These are phyloP conservation scores for Cardamine chenopodiifolia DNA, from an alignment of 345 rosid genomes.

Conservation along the genomic window DNA sequence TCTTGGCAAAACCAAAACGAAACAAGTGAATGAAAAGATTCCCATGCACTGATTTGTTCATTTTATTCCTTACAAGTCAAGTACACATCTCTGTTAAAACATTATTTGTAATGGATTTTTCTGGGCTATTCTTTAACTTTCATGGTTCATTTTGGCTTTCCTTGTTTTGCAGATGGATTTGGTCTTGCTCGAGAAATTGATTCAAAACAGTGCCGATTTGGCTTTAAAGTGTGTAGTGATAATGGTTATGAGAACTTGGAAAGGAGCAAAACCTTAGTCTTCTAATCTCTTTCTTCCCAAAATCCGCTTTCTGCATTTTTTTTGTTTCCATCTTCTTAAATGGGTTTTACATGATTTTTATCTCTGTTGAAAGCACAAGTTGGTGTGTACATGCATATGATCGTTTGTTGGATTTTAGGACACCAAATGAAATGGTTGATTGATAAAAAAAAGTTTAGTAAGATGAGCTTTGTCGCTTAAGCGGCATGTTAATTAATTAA, in stretches of 20 bases:
- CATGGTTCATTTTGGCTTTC: conserved; percentile 14
- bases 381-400: conserved; percentile 39
- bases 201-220: conserved; percentile 24
- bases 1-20: conserved; percentile 3
- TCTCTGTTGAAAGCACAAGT: conserved; percentile 30
- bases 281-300: conserved; percentile 22
- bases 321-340: conserved; percentile 5
- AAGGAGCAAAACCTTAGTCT: conserved; percentile 35
- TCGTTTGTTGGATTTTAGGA: conserved; percentile 24
- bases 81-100: background rate
- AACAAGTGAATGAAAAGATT: conserved; percentile 13
- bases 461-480: background rate
- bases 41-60: background rate
- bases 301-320: conserved; percentile 20
- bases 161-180: conserved; percentile 30
- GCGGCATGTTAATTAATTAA: background rate
- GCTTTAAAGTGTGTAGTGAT: conserved; percentile 33
- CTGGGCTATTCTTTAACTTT: background rate
- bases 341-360: conserved; percentile 18
- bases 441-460: background rate
- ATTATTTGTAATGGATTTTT: background rate
- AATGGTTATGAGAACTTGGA: conserved; percentile 31
- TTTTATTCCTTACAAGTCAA: background rate
- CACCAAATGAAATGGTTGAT: conserved; percentile 22
- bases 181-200: conserved; percentile 4